phyloP scores from a whole-genome alignment of 345 rosid species.

The Cardamine occulta region DNA sequence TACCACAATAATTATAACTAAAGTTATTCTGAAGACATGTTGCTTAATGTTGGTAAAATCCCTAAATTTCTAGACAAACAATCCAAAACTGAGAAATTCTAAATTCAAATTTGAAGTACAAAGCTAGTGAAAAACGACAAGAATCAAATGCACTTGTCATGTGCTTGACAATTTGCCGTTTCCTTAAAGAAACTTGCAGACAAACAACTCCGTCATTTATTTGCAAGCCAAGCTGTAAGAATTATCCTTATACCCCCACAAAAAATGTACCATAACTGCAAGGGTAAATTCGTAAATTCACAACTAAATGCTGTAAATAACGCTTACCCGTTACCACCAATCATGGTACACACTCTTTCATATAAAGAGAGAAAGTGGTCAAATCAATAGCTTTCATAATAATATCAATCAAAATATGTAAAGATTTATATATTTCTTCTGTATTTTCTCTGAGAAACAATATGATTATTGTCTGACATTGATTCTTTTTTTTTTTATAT shows the following conservation, averaged over 20 bases:
- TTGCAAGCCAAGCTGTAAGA: constrained; percentile 26
- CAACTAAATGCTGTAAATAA: constrained; percentile 6
- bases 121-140: not conserved
- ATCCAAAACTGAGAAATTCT: not conserved
- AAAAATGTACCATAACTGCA: constrained; percentile 16
- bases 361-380: constrained; percentile 25
- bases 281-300: not conserved
- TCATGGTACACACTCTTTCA: constrained; percentile 27
- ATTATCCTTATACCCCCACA: constrained; percentile 10
- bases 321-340: constrained; percentile 35
- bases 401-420: constrained; percentile 23
- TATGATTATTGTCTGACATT: constrained; percentile 30
- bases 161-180: constrained; percentile 11
- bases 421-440: constrained; percentile 9
- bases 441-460: constrained; percentile 5
- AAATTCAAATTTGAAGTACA: not conserved
- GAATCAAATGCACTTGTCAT: constrained; percentile 27
- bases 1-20: not conserved
- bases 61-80: not conserved
- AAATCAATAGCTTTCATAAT: constrained; percentile 21
- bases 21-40: not conserved
- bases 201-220: constrained; percentile 25
- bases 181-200: constrained; percentile 5
- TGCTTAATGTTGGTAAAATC: not conserved
- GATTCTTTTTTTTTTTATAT: not conserved